Percentiles rank a stretch among this genome's conserved stretches.
Conservation (phyloP, 2,329 filamentous ascomycete genomes). For the Aspergillus sp. region DNA sequence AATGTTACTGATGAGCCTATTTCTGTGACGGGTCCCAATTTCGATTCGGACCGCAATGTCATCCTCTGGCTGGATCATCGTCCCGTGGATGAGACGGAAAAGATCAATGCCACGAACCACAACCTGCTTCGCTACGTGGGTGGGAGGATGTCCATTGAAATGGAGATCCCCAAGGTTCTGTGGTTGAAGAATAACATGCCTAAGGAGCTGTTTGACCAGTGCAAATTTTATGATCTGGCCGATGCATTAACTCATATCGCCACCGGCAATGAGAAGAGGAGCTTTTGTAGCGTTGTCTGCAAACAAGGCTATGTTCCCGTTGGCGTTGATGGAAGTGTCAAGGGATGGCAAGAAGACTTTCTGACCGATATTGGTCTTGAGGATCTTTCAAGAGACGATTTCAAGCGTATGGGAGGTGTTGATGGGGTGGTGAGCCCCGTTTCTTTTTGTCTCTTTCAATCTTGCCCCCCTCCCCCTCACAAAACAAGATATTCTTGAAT, state of each 20-base stretch:
- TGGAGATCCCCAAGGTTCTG: conserved; percentile 97
- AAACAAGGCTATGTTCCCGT: conserved; percentile 97
- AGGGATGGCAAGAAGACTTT: conserved; percentile 98
- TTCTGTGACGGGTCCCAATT: conserved; percentile 84
- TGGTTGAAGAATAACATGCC: conserved; percentile 99
- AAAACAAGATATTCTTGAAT: neutral
- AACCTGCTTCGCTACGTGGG: conserved; percentile 94
- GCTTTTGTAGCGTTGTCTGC: conserved; percentile 94
- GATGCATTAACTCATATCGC: conserved; percentile 94
- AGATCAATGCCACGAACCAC: conserved; percentile 90
- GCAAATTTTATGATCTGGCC: conserved; percentile 94
- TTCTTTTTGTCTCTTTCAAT: conserved; percentile 22
- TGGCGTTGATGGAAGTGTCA: conserved; percentile 95
- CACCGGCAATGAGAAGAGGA: conserved; percentile 85
- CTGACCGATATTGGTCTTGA: conserved; percentile 80
- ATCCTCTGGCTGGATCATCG: conserved; percentile 97
- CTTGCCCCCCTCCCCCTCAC: neutral
- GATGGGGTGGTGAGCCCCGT: conserved; percentile 80
- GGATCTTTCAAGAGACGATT: conserved; percentile 81
- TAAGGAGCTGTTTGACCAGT: conserved; percentile 79
- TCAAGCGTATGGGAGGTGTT: conserved; percentile 90
- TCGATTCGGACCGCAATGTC: conserved; percentile 88
- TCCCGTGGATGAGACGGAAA: conserved; percentile 82
- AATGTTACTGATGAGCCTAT: conserved; percentile 88
- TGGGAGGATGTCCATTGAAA: conserved; percentile 98